Percentiles rank a stretch among this genome's conserved stretches.
Conservation (phyloP, 2,329 filamentous ascomycete species). For the Acrodontium crateriforme region DNA sequence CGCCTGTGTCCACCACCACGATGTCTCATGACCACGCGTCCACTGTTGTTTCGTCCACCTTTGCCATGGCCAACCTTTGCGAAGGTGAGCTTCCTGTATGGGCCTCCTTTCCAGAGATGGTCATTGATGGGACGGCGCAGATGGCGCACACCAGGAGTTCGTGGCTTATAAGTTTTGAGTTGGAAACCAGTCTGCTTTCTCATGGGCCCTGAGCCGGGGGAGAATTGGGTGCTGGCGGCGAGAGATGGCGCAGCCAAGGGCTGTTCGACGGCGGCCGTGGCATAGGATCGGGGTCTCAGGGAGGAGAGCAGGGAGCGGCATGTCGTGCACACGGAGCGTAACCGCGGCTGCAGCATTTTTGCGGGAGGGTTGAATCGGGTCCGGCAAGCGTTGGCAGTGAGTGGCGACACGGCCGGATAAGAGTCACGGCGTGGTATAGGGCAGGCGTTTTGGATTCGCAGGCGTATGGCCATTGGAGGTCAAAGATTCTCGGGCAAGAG, state of each 20-base stretch:
- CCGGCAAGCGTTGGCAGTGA: not conserved
- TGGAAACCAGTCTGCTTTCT: constrained; percentile 27
- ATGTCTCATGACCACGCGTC: constrained; percentile 77
- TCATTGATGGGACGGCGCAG: constrained; percentile 86
- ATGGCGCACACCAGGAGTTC: constrained; percentile 85
- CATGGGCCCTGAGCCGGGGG: constrained; percentile 18
- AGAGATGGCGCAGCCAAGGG: too few species aligned
- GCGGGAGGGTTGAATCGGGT: not conserved
- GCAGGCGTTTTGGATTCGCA: too few species aligned
- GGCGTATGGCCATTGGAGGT: too few species aligned
- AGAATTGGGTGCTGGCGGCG: constrained; percentile 11
- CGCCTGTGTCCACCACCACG: constrained; percentile 84
- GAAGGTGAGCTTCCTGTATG: constrained; percentile 69
- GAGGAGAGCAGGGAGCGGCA: constrained; percentile 34
- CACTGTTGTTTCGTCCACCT: constrained; percentile 81
- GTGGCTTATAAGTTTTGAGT: constrained; percentile 80
- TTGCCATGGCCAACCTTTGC: constrained; percentile 86
- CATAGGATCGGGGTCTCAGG: constrained; percentile 37
- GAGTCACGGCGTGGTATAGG: too few species aligned
- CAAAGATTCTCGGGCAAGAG: too few species aligned
- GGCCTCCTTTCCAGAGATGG: constrained; percentile 88
- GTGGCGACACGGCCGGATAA: too few species aligned
- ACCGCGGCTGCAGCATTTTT: constrained; percentile 52
- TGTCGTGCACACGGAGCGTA: constrained; percentile 40
- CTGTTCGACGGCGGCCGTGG: constrained; percentile 29